phyloP scores from a whole-genome alignment of 768 basidiomycete genomes.

The Polyporus arcularius region DNA sequence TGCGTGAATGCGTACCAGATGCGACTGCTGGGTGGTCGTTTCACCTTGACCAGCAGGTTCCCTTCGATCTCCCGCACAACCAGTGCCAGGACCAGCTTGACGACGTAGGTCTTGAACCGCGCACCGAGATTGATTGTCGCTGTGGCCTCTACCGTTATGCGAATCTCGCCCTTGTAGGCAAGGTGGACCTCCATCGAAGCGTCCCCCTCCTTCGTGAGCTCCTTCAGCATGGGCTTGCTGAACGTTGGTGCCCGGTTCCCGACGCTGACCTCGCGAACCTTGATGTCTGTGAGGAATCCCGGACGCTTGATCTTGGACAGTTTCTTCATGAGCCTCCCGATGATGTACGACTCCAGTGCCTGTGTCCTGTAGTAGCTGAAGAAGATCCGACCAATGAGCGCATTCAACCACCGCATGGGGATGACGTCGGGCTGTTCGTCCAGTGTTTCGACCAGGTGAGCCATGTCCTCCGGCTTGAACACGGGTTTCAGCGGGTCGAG shows the following conservation, averaged over 20 bases:
- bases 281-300: conserved; percentile 78
- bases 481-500: conserved; percentile 62
- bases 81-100: conserved; percentile 87
- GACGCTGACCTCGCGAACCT: conserved; percentile 87
- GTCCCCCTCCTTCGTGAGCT: conserved; percentile 92
- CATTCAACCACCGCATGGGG: conserved; percentile 97
- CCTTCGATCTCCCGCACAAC: conserved; percentile 91
- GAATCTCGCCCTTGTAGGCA: conserved; percentile 82
- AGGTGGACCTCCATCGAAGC: conserved; percentile 87
- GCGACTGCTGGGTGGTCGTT: conserved; percentile 92
- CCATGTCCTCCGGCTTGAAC: conserved; percentile 81
- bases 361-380: conserved; percentile 89
- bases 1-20: conserved; percentile 96
- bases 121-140: conserved; percentile 84
- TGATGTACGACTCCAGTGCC: conserved; percentile 80
- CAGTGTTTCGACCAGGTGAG: conserved; percentile 75
- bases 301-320: conserved; percentile 90
- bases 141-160: conserved; percentile 88
- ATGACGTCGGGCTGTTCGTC: conserved; percentile 96
- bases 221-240: conserved; percentile 98
- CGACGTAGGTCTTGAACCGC: conserved; percentile 85
- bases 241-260: conserved; percentile 83
- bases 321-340: conserved; percentile 90
- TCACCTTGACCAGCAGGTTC: conserved; percentile 85
- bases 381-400: conserved; percentile 88